These are phyloP conservation scores for Delphinella strobiligena DNA, from an alignment of 2,329 filamentous ascomycete species.

Conservation along the genomic window DNA sequence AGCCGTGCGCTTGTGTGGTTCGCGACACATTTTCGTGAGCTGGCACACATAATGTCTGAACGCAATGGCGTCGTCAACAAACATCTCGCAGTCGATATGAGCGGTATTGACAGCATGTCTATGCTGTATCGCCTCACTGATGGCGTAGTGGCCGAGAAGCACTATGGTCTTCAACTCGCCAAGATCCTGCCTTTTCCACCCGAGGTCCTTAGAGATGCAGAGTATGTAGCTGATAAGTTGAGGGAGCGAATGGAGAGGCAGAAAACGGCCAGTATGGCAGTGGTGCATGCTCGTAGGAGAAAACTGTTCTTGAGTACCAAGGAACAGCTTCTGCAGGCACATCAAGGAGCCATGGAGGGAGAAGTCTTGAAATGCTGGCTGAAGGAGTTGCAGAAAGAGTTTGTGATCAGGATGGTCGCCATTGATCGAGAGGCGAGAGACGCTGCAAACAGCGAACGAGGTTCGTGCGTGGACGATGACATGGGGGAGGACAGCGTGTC, in stretches of 20 bases:
- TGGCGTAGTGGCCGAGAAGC: conserved; percentile 56
- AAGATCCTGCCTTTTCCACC: conserved; percentile 61
- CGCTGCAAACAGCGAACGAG: too few species aligned
- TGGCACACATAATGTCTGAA: conserved; percentile 63
- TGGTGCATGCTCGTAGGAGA: conserved; percentile 50
- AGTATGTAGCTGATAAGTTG: conserved; percentile 51
- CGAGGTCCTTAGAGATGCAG: conserved; percentile 55
- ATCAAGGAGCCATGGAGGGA: conserved; percentile 52
- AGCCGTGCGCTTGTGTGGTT: conserved; percentile 77
- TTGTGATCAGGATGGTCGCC: conserved; percentile 56
- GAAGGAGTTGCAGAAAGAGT: conserved; percentile 58
- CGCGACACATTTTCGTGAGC: conserved; percentile 79
- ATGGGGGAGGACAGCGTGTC: not conserved
- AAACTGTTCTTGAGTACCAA: conserved; percentile 62
- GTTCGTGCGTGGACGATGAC: conserved; percentile 1
- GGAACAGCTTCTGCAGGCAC: conserved; percentile 59
- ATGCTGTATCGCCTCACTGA: conserved; percentile 80
- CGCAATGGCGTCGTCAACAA: conserved; percentile 70
- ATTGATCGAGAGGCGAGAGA: conserved; percentile 39
- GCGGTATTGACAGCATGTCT: conserved; percentile 51
- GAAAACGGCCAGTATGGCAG: conserved; percentile 43
- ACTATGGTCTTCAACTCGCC: conserved; percentile 79
- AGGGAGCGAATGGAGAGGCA: conserved; percentile 38
- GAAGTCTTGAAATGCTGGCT: conserved; percentile 53
- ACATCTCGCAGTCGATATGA: conserved; percentile 59